Base-by-base conservation (phyloP, 805 yeast species). In the Lipomyces mesembrius region DNA sequence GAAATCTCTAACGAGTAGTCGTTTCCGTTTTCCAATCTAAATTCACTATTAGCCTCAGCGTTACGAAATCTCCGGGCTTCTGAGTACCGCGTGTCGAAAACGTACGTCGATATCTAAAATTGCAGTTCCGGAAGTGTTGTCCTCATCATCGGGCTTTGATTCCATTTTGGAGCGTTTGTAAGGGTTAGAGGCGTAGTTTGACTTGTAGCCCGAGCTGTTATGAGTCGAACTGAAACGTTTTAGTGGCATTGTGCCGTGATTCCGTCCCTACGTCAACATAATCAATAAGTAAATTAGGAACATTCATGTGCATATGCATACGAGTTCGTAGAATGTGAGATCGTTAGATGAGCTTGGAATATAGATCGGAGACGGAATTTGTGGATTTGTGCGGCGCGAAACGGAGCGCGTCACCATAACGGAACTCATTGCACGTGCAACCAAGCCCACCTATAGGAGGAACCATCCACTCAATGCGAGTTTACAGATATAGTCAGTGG, bases 1-100 rank as follows among this genome's bases (percentile, higher is more conserved):
- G 81, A 86, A 93, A 71, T 84, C 84, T 65, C 92, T 83, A 20
- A 94, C 92, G 0, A 91, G 85, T 39, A 91, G 89, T 63, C 87
- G 84, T 75, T 91, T 92, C 73, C 83, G 87, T 71, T 81, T 82
- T 3, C 88, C 87, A 60, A 86, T 78, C 79, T 84, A 78, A n/a
- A 29, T 43, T 25, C 37, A 27, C 6, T 6, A 32, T 14, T 32
- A 39, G 25, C 27, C 2, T 25, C 64, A 27, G 17, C 17, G 34
- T 35, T 11, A 59, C 25, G 39, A 3, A 17, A 37, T 37, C 12
- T 14, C 12, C 46, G 1, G 27, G 53, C 51, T 20, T 29, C 32
- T 29, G 32, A 29, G 32, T 29, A 29, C 32, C 7, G 32, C 32
- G 7, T 4, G 7, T 29, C 4, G 6, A 29, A 52, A 35, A 25